Evolutionary conservation across 495 filamentous ascomycete genomes (phyloP).

Genomic region (Penicillium pulvis): DNA sequence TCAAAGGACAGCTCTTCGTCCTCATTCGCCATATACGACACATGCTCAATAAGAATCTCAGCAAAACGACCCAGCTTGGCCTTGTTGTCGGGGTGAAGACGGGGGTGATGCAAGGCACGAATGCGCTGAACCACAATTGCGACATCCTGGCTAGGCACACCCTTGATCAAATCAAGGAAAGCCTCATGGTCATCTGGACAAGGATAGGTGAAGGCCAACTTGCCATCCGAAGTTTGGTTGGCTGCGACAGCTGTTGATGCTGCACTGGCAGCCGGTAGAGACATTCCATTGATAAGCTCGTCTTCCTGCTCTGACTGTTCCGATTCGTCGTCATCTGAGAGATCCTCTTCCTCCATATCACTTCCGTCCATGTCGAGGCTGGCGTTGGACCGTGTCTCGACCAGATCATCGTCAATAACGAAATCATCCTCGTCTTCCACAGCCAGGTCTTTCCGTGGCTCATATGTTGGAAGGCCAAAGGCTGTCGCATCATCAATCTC

Average conservation of each 20-base stretch:
- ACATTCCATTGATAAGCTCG: constrained; percentile 47
- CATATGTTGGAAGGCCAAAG: constrained; percentile 54
- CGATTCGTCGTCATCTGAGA: constrained; percentile 50
- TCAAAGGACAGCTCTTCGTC: constrained; percentile 53
- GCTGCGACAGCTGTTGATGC: constrained; percentile 28
- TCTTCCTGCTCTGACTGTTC: constrained; percentile 50
- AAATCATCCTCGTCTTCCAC: constrained; percentile 95
- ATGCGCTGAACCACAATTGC: constrained; percentile 86
- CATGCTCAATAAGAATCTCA: constrained; percentile 73
- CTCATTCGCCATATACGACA: constrained; percentile 65
- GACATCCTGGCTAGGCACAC: constrained; percentile 60
- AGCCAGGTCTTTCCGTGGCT: constrained; percentile 41
- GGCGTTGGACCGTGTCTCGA: constrained; percentile 58
- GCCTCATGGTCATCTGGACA: constrained; percentile 79
- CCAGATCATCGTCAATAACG: constrained; percentile 80
- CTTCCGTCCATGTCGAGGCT: constrained; percentile 53
- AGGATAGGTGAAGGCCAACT: constrained; percentile 75
- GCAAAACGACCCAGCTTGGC: constrained; percentile 75
- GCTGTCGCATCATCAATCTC: constrained; percentile 54
- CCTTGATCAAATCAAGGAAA: constrained; percentile 64
- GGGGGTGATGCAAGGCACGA: constrained; percentile 85
- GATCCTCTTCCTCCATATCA: constrained; percentile 55
- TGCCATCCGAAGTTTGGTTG: constrained; percentile 46
- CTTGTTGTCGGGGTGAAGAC: constrained; percentile 81
- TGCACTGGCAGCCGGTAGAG: constrained; percentile 27